A percentile compares a stretch with the other conserved stretches of the same genome.
Conservation (phyloP, 2,329 filamentous ascomycete genomes). For the Scedosporium dehoogii region DNA sequence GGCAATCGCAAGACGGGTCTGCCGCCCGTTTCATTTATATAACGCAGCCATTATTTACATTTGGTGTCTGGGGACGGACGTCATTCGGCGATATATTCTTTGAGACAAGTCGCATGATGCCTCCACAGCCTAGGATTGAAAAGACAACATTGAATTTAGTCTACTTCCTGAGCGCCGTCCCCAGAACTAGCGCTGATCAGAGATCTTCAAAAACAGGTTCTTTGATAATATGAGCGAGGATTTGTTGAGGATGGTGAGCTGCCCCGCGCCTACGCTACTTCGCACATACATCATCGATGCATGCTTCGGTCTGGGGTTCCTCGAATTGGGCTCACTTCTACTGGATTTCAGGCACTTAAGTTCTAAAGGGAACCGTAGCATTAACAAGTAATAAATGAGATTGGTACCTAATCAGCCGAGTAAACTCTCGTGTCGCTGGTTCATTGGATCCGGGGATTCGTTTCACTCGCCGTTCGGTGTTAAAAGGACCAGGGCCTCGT, state of each 20-base stretch:
- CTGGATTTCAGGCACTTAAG: background rate
- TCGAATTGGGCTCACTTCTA: background rate
- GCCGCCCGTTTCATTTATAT: too few relatives aligned
- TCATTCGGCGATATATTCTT: too few relatives aligned
- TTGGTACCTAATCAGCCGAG: constrained; percentile 3
- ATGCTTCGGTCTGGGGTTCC: background rate
- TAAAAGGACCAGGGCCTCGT: background rate
- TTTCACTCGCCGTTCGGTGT: background rate
- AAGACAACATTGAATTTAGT: too few relatives aligned
- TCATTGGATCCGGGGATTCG: constrained; percentile 1
- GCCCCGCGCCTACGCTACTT: background rate
- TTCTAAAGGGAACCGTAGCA: background rate
- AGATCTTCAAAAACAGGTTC: background rate
- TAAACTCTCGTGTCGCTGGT: constrained; percentile 4
- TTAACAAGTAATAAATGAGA: background rate
- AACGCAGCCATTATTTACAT: too few relatives aligned
- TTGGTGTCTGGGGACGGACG: too few relatives aligned
- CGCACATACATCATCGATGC: background rate
- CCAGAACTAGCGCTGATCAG: background rate
- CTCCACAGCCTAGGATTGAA: too few relatives aligned
- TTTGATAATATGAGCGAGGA: background rate
- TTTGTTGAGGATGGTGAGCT: background rate
- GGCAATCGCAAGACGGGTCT: too few relatives aligned
- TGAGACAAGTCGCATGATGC: too few relatives aligned
- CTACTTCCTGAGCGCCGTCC: too few relatives aligned